Base-by-base conservation (phyloP, 352 stramenopile genomes). In the Phytopythium helicoides region DNA sequence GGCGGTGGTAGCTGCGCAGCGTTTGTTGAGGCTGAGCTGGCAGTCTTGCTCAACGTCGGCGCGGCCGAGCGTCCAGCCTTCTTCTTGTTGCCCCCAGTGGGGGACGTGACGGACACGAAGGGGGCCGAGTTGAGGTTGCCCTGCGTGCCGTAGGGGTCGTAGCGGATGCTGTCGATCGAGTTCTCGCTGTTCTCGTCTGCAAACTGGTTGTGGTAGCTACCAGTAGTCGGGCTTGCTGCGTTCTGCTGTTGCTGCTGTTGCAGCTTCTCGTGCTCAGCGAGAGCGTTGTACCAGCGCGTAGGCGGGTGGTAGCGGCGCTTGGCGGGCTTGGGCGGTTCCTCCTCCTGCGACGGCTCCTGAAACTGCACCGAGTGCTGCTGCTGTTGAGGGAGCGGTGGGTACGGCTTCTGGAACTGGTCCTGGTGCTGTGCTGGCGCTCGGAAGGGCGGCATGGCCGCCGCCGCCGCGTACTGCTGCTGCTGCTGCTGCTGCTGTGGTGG, bases 51-150 rank as follows among this genome's bases (percentile, higher is more conserved):
- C 40, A 26, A 23, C 28, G 11, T 23, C 42, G 56, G 47, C 26
- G 18, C n/a, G 25, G 35, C 22, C 41, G 16, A 49, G 47, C 48
- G 64, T 42, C 26, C 53, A 49, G 57, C 68, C 53, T 37, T 52
- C 44, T 52, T 59, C 25, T 39, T 64, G 39, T 61, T 68, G 0
- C 58, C 69, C 4, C 58, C 57, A 8, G 50, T 73, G 21, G 69
- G 69, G 23, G 69, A 74, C 31, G 64, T 68, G 33, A 80, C 64
- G 19, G 72, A 73, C 40, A 76, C 61, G 49, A 83, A 80, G 0
- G 73, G 62, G 8, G 69, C 61, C 6, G 64, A 62, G 33, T 69
- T 54, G 2, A 48, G 34, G 16, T 49, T 55, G 9, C 71, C 60
- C 36, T 64, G 57, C 2, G 28, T 39, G 22, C 52, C 49, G 40